Percentiles rank a stretch among this genome's conserved stretches.
These are phyloP conservation scores for Colletotrichum orbiculare DNA, from an alignment of 2,329 filamentous ascomycete genomes.

Conservation along the genomic window DNA sequence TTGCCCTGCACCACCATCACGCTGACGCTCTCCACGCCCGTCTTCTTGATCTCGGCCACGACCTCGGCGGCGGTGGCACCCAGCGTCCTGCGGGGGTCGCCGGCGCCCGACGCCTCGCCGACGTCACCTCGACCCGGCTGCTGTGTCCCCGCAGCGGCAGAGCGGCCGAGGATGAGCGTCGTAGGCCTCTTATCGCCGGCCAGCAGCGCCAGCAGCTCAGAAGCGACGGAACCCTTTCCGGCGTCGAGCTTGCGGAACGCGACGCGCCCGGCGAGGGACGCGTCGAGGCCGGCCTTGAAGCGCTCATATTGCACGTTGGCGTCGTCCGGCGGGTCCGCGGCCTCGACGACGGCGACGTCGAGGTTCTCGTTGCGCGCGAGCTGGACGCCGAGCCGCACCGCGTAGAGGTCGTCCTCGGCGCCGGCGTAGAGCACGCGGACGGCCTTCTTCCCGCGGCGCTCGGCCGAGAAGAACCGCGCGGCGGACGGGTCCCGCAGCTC, in stretches of 20 bases:
- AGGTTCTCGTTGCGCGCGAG: slow-evolving; percentile 16
- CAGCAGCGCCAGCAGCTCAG: not conserved
- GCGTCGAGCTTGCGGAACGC: not conserved
- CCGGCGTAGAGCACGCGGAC: slow-evolving; percentile 3
- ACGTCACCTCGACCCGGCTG: not conserved
- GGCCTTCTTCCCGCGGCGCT: slow-evolving; percentile 12
- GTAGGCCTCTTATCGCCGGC: not conserved
- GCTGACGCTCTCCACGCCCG: not conserved
- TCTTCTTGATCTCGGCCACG: not conserved
- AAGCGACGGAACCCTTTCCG: not conserved
- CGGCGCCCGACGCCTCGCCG: not conserved
- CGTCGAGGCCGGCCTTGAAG: not conserved
- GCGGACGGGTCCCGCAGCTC: slow-evolving; percentile 23
- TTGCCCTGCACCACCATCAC: slow-evolving; percentile 12
- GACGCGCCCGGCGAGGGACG: not conserved
- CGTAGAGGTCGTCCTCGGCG: not conserved
- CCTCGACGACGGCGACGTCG: slow-evolving; percentile 5
- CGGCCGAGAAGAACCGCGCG: slow-evolving; percentile 11
- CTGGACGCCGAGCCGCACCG: slow-evolving; percentile 1
- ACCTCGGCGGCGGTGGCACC: slow-evolving; percentile 1
- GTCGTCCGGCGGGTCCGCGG: not conserved
- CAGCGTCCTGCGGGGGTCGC: not conserved
- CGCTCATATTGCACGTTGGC: slow-evolving; percentile 13
- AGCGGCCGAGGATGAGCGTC: slow-evolving; percentile 13
- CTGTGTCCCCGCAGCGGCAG: not conserved